These are phyloP conservation scores for Suillus subaureus DNA, from an alignment of 768 basidiomycete species.

Conservation along the genomic window DNA sequence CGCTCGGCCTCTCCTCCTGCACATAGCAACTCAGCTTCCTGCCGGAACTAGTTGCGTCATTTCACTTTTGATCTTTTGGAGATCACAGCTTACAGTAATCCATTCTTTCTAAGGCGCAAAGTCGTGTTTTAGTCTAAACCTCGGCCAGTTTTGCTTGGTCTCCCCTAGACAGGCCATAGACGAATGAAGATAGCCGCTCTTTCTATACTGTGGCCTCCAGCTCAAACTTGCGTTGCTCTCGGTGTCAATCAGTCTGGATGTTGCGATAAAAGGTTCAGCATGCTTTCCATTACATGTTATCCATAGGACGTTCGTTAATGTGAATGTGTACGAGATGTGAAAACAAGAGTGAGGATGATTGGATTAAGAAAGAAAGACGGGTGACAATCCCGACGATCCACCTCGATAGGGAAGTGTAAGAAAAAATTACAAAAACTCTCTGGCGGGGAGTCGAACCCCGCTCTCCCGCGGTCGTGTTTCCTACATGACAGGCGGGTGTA, in stretches of 20 bases:
- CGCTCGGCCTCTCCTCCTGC: background rate
- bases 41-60: background rate
- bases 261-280: background rate
- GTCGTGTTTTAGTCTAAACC: too few relatives aligned
- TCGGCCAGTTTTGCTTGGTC: background rate
- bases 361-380: background rate
- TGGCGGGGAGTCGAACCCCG: conserved; percentile 39
- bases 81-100: background rate
- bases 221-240: background rate
- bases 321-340: background rate
- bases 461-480: conserved; percentile 23
- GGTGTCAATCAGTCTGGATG: background rate
- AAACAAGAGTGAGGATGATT: background rate
- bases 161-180: background rate
- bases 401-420: conserved; percentile 56
- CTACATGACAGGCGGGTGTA: conserved; percentile 40
- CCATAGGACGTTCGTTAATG: background rate
- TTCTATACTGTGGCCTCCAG: background rate
- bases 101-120: background rate
- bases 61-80: background rate
- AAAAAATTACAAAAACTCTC: conserved; percentile 37
- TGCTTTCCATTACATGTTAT: background rate
- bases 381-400: conserved; percentile 18
- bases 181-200: too few relatives aligned
- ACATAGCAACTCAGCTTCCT: background rate